Base-by-base conservation (phyloP, 1,139 yeast genomes). In the Geotrichum reessii region DNA sequence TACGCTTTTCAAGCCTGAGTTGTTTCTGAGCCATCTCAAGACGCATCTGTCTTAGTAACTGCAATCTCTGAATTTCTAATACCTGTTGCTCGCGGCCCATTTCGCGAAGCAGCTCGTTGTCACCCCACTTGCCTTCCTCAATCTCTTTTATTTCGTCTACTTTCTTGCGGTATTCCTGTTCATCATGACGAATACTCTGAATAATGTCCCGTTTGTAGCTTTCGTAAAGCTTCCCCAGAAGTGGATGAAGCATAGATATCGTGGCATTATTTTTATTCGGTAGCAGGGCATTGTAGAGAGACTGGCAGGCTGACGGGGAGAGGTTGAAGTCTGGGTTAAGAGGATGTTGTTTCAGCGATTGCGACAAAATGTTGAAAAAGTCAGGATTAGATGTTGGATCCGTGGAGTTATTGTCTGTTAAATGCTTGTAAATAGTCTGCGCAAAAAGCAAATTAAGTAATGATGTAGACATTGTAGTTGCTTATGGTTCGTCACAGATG, bases 41-140 rank as follows among this genome's bases (percentile, higher is more conserved):
- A 2, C 55, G 25, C 49, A 42, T 52, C 27, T 52, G 55, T 25
- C 55, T 28, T 12, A 42, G 25, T 3, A 52, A 37, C 22, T 52
- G 55, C 50, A 52, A 25, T 1, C 44, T n/a, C 44, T 37, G 44
- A 37, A 37, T 37, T 37, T 14, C 19, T n/a, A 12, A 50, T n/a
- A 37, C 44, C 44, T 37, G 50, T 25, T 58, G 54, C 6, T 47
- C 56, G 1, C 48, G 55, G 21, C 63, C 58, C 40, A 63, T 51
- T 42, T 67, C 71, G 28, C 64, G 63, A 24, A 67, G 56, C 37
- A 71, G 58, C 54, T 69, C 68, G 1, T 61, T 60, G 60, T 74
- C 76, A 21, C 49, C 46, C 69, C 74, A 62, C 55, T 71, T 69
- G 1, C 78, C 78, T 24, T 65, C 65, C 49, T 71, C 75, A 28